Percentiles rank a stretch among this genome's conserved stretches.
Conservation (phyloP, 148 eudicot species). For the Mesembryanthemum crystallinum region DNA sequence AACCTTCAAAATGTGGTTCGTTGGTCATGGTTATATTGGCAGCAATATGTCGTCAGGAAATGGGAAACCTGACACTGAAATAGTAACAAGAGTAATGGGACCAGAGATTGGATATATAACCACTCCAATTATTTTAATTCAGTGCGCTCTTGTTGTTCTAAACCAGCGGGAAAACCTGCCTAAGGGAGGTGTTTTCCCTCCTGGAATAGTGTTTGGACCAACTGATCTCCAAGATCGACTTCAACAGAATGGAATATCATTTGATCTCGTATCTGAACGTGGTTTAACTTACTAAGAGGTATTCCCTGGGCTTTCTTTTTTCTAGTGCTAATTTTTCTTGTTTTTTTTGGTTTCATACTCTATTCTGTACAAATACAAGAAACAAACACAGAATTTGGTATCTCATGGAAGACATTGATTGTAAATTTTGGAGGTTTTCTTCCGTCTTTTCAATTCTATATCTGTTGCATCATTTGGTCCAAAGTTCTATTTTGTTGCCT, state of each 20-base stretch:
- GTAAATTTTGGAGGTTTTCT: neutral
- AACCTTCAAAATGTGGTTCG: conserved; percentile 88
- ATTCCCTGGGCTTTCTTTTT: conserved; percentile 2
- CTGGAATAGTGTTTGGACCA: conserved; percentile 82
- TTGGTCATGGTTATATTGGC: conserved; percentile 66
- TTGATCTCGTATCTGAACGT: conserved; percentile 65
- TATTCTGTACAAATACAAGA: neutral
- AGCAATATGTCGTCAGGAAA: conserved; percentile 29
- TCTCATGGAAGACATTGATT: neutral
- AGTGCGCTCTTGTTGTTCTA: conserved; percentile 62
- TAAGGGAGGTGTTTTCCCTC: conserved; percentile 76
- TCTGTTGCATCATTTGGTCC: neutral
- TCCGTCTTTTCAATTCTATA: neutral
- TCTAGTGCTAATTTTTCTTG: neutral
- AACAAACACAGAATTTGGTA: neutral
- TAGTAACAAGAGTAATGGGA: conserved; percentile 79
- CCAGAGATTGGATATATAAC: conserved; percentile 83
- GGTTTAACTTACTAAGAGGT: conserved; percentile 34
- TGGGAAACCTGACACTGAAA: conserved; percentile 54
- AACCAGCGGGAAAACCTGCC: conserved; percentile 61
- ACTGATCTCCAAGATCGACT: conserved; percentile 81
- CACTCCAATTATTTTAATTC: conserved; percentile 68
- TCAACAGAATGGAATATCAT: conserved; percentile 77
- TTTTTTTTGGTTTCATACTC: neutral
- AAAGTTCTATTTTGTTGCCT: neutral